phyloP scores from a whole-genome alignment of 2,329 filamentous ascomycete species.

The Cladosporium austrohemisphaericum region DNA sequence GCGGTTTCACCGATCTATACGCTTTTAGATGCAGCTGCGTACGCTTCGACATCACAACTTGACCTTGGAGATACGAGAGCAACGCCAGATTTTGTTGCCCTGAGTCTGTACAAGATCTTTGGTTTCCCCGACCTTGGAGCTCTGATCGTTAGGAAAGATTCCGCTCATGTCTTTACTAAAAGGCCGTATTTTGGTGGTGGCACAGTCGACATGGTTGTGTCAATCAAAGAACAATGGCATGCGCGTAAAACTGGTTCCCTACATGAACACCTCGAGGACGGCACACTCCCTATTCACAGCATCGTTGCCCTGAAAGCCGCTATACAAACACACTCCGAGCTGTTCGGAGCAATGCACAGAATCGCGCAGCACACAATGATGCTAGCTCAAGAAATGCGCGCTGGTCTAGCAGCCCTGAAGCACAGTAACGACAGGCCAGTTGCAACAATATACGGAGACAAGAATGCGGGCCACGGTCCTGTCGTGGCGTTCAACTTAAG shows the following conservation, averaged over 20 bases:
- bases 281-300: conserved; percentile 83
- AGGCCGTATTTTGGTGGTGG: conserved; percentile 89
- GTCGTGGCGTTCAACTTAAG: conserved; percentile 79
- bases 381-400: conserved; percentile 58
- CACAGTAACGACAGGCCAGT: conserved; percentile 67
- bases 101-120: conserved; percentile 98
- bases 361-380: conserved; percentile 69
- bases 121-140: conserved; percentile 90
- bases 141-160: conserved; percentile 72
- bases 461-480: conserved; percentile 57
- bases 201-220: conserved; percentile 83
- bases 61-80: conserved; percentile 59
- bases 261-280: conserved; percentile 84
- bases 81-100: conserved; percentile 77
- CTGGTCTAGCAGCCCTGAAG: conserved; percentile 55
- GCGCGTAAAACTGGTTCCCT: conserved; percentile 65
- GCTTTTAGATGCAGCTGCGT: conserved; percentile 78
- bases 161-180: conserved; percentile 57
- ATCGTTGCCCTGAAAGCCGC: conserved; percentile 80
- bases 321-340: conserved; percentile 61
- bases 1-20: conserved; percentile 50
- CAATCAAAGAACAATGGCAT: conserved; percentile 75
- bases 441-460: conserved; percentile 61
- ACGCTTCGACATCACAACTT: conserved; percentile 72
- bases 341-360: conserved; percentile 65